A percentile compares a stretch with the other conserved stretches of the same genome.
Evolutionary conservation across 352 stramenopile species (phyloP).

Genomic region (Thraustochytrium sp.): DNA sequence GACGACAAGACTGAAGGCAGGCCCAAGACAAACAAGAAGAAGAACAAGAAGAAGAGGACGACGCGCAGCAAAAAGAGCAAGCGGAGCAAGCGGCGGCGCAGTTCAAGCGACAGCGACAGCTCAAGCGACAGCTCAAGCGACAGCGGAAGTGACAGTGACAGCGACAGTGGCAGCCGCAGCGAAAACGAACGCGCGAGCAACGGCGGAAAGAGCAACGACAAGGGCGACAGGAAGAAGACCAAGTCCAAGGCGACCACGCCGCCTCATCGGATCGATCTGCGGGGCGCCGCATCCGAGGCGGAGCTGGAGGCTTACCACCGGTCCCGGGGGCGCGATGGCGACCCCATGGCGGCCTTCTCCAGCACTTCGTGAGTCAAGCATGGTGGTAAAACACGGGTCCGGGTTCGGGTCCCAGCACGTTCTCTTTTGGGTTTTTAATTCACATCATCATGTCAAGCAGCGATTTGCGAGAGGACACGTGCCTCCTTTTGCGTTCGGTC

Average conservation of each 20-base stretch:
- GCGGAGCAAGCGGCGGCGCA: background rate
- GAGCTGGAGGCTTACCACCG: constrained; percentile 11
- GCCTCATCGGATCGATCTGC: no score
- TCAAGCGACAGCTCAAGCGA: background rate
- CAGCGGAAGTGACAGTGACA: no score
- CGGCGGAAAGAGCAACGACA: no score
- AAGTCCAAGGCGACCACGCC: no score
- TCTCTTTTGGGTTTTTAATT: background rate
- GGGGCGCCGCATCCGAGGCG: no score
- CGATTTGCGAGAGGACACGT: background rate
- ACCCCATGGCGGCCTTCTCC: background rate
- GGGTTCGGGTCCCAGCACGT: no score
- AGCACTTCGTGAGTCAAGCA: background rate
- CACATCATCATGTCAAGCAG: background rate
- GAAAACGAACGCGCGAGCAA: no score
- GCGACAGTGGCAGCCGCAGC: no score
- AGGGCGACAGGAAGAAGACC: no score
- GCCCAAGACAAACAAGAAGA: background rate
- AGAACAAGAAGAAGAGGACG: background rate
- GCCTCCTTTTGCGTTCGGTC: constrained; percentile 16
- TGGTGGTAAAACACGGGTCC: no score
- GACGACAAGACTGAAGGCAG: background rate
- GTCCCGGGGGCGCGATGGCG: background rate
- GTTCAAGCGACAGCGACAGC: background rate
- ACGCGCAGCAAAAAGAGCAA: background rate